These are phyloP conservation scores for Phytomonas sp. DNA, from an alignment of 208 protist genomes.

Conservation along the genomic window DNA sequence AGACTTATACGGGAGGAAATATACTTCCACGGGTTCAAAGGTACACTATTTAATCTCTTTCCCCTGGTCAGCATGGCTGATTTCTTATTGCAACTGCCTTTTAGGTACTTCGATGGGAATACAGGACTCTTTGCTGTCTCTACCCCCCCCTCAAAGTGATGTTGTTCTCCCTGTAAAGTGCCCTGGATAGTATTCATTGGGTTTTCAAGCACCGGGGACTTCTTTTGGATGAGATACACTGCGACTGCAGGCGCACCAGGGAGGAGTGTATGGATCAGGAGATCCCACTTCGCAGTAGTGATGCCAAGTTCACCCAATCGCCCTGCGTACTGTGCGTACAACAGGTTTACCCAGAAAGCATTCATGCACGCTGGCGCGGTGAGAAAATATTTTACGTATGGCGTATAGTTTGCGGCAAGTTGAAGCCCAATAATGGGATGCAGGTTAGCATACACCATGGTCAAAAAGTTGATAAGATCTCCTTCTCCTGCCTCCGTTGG, in stretches of 20 bases:
- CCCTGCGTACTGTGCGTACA: constrained; percentile 60
- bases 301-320: constrained; percentile 39
- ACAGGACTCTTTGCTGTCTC: background rate
- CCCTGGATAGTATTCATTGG: background rate
- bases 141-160: background rate
- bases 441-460: constrained; percentile 61
- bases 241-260: constrained; percentile 55
- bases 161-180: background rate
- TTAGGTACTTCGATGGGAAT: background rate
- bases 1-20: constrained; percentile 21
- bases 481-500: constrained; percentile 19
- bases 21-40: background rate
- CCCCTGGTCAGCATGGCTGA: background rate
- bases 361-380: constrained; percentile 37
- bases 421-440: constrained; percentile 63
- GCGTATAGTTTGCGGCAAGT: constrained; percentile 45
- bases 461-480: constrained; percentile 26
- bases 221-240: constrained; percentile 46
- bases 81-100: background rate
- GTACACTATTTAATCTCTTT: background rate
- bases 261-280: constrained; percentile 53
- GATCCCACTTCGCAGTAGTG: constrained; percentile 43
- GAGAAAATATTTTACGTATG: constrained; percentile 33
- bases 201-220: background rate
- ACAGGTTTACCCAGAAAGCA: constrained; percentile 74